Evolutionary conservation across 176 grass and related monocot genomes (phyloP).

Genomic region (Juncus effusus): DNA sequence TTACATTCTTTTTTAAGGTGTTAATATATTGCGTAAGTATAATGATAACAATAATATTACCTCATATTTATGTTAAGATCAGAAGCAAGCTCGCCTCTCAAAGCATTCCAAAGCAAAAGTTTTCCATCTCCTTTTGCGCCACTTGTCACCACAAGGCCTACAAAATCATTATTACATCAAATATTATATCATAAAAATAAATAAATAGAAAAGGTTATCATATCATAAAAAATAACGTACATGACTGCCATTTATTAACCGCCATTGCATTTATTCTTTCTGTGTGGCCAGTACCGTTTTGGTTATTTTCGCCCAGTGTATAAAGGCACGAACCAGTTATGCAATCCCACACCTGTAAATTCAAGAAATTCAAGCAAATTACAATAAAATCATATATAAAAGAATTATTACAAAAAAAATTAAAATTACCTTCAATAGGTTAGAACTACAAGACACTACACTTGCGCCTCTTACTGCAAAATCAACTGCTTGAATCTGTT

Average conservation of each 20-base stretch:
- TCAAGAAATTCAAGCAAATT: constrained; percentile 23
- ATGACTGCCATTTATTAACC: constrained; percentile 97
- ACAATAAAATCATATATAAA: not conserved
- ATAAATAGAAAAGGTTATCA: constrained; percentile 5
- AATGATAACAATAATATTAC: constrained; percentile 26
- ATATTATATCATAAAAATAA: not conserved
- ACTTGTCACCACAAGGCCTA: constrained; percentile 92
- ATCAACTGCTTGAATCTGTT: constrained; percentile 73
- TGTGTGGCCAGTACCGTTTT: constrained; percentile 58
- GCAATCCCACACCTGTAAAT: constrained; percentile 89
- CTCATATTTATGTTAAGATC: constrained; percentile 89
- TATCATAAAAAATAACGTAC: constrained; percentile 44
- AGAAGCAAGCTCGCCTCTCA: constrained; percentile 91
- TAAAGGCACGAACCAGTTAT: constrained; percentile 97
- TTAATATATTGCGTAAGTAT: not conserved
- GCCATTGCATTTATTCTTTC: constrained; percentile 94
- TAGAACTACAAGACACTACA: constrained; percentile 89
- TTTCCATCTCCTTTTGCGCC: constrained; percentile 91
- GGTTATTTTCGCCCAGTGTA: constrained; percentile 68
- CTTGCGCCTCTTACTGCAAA: constrained; percentile 99
- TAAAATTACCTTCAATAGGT: constrained; percentile 69
- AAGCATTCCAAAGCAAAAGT: constrained; percentile 93
- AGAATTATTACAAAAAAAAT: constrained; percentile 1
- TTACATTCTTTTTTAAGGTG: too few relatives aligned
- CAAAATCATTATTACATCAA: constrained; percentile 14